phyloP scores from a whole-genome alignment of 2,329 filamentous ascomycete species.

The Myriosclerotinia curreyana region DNA sequence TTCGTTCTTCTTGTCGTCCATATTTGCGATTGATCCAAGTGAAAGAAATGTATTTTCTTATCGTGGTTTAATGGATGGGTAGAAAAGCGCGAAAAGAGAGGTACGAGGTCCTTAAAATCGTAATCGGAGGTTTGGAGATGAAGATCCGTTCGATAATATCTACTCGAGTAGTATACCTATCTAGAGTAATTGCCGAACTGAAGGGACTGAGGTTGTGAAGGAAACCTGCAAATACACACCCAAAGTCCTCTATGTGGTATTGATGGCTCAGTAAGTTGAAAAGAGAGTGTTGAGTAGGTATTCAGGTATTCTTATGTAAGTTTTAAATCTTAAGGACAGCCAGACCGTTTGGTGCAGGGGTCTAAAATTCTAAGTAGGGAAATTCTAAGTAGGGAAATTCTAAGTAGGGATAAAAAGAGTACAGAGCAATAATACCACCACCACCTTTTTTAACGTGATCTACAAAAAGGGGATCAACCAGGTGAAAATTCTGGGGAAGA shows the following conservation, averaged over 20 bases:
- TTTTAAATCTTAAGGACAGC: slow-evolving; percentile 7
- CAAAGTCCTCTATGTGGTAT: not conserved
- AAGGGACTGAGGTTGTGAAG: not conserved
- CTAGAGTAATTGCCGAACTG: not conserved
- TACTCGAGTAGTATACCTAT: too few species aligned
- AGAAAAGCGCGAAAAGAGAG: slow-evolving; percentile 27
- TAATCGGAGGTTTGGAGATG: slow-evolving; percentile 6
- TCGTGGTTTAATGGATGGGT: slow-evolving; percentile 17
- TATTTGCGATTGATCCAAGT: slow-evolving; percentile 43
- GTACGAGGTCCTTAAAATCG: slow-evolving; percentile 10
- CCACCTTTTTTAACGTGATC: slow-evolving; percentile 8
- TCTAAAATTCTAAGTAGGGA: too few species aligned
- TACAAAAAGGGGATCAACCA: slow-evolving; percentile 11
- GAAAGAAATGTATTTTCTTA: slow-evolving; percentile 18
- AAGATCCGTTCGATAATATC: slow-evolving; percentile 8
- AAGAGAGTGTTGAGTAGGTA: not conserved
- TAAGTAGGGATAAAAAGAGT: slow-evolving; percentile 13
- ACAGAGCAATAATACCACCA: not conserved
- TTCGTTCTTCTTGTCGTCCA: slow-evolving; percentile 89
- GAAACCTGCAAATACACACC: not conserved
- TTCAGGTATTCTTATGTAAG: not conserved
- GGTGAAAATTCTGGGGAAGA: slow-evolving; percentile 9
- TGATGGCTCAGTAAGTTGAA: not conserved
- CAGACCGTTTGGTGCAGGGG: slow-evolving; percentile 13
- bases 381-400: slow-evolving; percentile 16